Evolutionary conservation across 2,329 filamentous ascomycete genomes (phyloP).

Genomic region (Xylaria hypoxylon): DNA sequence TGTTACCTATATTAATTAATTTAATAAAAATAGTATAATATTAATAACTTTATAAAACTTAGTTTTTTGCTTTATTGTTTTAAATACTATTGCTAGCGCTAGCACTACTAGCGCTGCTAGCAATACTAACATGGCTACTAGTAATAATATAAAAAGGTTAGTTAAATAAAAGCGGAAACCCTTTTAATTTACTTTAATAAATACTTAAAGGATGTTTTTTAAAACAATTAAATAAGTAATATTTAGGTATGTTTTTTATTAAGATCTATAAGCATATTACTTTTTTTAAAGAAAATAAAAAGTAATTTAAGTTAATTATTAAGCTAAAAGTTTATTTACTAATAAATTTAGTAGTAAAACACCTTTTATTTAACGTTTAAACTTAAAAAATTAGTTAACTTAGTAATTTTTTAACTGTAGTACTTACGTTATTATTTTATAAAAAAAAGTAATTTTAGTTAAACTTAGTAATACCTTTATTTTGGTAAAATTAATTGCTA

Average conservation of each 20-base stretch:
- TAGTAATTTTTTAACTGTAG: background rate
- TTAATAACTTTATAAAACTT: background rate
- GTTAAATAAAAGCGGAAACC: no score
- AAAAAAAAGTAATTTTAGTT: background rate
- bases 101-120: no score
- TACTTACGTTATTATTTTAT: background rate
- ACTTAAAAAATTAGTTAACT: background rate
- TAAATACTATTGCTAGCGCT: background rate
- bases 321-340: no score
- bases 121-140: background rate
- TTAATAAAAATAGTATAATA: background rate
- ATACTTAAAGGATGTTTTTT: background rate
- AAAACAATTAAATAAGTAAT: constrained; percentile 4
- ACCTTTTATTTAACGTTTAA: background rate
- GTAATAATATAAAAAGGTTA: no score
- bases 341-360: no score
- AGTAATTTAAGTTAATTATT: no score
- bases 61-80: no score
- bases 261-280: background rate
- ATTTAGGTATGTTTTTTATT: constrained; percentile 1
- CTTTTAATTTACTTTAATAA: no score
- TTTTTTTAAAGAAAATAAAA: background rate
- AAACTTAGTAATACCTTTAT: background rate
- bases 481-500: background rate
- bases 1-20: background rate